Percentiles rank a stretch among this genome's conserved stretches.
These are phyloP conservation scores for Parathielavia hyrcaniae DNA, from an alignment of 495 filamentous ascomycete genomes.

Conservation along the genomic window DNA sequence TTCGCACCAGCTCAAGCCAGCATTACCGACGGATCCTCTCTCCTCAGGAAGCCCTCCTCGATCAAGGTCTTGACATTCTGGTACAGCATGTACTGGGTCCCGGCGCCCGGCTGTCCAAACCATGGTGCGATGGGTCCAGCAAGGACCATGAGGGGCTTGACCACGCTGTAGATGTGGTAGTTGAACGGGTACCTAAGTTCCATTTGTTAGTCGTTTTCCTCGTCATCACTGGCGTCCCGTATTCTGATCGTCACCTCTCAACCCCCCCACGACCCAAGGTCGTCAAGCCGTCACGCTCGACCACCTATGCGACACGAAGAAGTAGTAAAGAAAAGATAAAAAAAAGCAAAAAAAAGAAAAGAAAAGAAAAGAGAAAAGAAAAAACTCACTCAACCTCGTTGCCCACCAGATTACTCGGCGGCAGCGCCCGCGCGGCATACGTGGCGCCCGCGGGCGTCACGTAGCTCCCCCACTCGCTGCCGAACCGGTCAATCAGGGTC, in stretches of 20 bases:
- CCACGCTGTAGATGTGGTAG: conserved; percentile 51
- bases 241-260: neutral
- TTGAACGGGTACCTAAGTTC: conserved; percentile 42
- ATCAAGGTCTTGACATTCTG: conserved; percentile 18
- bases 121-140: conserved; percentile 50
- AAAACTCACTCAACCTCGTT: conserved; percentile 25
- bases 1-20: conserved; percentile 1
- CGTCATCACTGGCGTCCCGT: neutral
- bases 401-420: conserved; percentile 46
- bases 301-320: too few relatives aligned
- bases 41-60: conserved; percentile 14
- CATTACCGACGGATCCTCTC: conserved; percentile 18
- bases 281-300: too few relatives aligned
- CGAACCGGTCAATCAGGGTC: conserved; percentile 51
- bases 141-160: conserved; percentile 36
- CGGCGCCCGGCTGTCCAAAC: conserved; percentile 55
- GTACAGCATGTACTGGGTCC: conserved; percentile 42
- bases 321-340: neutral
- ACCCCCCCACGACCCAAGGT: neutral
- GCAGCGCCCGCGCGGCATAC: conserved; percentile 49
- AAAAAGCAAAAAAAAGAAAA: neutral
- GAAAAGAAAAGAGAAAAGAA: neutral
- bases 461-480: conserved; percentile 42
- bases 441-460: conserved; percentile 45
- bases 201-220: neutral